phyloP scores from a whole-genome alignment of 2,329 filamentous ascomycete genomes.

The Dothideomycetidae sp. region DNA sequence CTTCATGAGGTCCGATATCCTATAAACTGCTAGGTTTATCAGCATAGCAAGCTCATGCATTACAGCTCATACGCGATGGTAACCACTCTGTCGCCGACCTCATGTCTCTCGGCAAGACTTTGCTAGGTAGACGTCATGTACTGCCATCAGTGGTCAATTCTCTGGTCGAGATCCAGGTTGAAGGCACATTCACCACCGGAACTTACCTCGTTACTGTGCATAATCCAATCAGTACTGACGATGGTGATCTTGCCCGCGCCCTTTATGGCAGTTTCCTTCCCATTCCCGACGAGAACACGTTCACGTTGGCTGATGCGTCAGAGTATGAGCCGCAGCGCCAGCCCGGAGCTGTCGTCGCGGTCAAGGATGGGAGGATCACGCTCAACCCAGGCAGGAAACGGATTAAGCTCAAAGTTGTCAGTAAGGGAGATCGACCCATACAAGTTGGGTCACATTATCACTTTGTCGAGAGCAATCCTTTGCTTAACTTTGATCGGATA shows the following conservation, averaged over 20 bases:
- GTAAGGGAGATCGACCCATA: conserved; percentile 76
- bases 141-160: conserved; percentile 66
- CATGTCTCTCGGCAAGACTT: conserved; percentile 78
- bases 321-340: conserved; percentile 53
- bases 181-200: conserved; percentile 81
- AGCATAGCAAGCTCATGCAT: conserved; percentile 8
- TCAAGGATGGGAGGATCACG: conserved; percentile 48
- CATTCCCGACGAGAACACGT: conserved; percentile 52
- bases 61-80: conserved; percentile 82
- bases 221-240: conserved; percentile 70
- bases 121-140: conserved; percentile 88
- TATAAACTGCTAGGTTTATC: too few species aligned
- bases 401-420: conserved; percentile 63
- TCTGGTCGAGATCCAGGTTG: conserved; percentile 75
- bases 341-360: conserved; percentile 66
- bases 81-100: conserved; percentile 82
- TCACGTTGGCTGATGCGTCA: conserved; percentile 44
- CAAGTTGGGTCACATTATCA: conserved; percentile 85
- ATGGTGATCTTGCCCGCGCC: conserved; percentile 74
- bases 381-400: conserved; percentile 64
- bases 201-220: conserved; percentile 93
- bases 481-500: conserved; percentile 73
- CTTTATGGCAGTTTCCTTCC: conserved; percentile 87
- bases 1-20: conserved; percentile 65
- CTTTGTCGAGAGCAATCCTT: conserved; percentile 87